Percentiles rank a stretch among this genome's conserved stretches.
Evolutionary conservation across 805 yeast species (phyloP).

Genomic region (Yamadazyma phyllophila): DNA sequence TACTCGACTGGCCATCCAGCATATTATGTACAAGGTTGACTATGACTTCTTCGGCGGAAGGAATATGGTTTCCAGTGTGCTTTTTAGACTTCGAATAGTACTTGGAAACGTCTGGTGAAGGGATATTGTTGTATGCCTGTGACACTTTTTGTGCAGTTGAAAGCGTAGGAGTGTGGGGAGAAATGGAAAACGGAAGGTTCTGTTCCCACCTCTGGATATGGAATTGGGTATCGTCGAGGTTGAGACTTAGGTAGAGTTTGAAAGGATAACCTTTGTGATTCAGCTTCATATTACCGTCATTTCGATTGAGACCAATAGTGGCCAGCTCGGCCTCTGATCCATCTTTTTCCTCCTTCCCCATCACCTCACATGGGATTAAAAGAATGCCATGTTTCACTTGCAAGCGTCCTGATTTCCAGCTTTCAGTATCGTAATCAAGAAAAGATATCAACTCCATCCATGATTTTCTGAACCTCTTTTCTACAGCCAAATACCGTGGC

Average conservation of each 20-base stretch:
- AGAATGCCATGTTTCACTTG: neutral
- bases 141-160: conserved; percentile 18
- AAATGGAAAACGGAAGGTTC: neutral
- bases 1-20: conserved; percentile 12
- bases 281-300: neutral
- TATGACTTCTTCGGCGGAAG: conserved; percentile 19
- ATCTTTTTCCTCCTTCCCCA: neutral
- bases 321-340: neutral
- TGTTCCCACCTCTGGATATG: conserved; percentile 33
- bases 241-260: too few relatives aligned
- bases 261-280: too few relatives aligned
- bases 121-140: conserved; percentile 34
- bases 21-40: conserved; percentile 15
- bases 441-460: conserved; percentile 38
- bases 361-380: conserved; percentile 4
- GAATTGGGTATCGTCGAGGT: conserved; percentile 11
- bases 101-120: conserved; percentile 24
- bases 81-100: conserved; percentile 12
- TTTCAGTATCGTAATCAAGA: conserved; percentile 38
- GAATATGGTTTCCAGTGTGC: conserved; percentile 2
- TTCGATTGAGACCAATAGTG: neutral
- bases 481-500: conserved; percentile 27
- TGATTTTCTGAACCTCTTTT: conserved; percentile 23
- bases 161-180: neutral
- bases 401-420: conserved; percentile 6